These are phyloP conservation scores for Solanum chmielewskii DNA, from an alignment of 257 asterid species.

Conservation along the genomic window DNA sequence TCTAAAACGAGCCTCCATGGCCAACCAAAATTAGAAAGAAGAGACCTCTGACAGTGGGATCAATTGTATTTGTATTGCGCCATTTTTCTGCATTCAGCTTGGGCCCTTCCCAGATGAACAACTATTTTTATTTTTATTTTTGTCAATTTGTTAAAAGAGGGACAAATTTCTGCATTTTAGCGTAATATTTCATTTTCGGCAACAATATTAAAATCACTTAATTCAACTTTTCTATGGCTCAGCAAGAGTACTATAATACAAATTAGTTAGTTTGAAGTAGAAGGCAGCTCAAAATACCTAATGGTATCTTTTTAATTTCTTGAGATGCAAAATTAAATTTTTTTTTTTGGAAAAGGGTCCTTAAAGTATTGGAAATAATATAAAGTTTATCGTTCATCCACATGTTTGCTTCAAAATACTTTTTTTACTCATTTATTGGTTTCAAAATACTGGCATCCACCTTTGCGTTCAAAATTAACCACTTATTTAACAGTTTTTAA, in stretches of 20 bases:
- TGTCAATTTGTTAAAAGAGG: neutral
- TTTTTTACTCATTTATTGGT: too few relatives aligned
- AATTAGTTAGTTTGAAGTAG: neutral
- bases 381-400: too few relatives aligned
- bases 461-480: too few relatives aligned
- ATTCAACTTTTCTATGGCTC: neutral
- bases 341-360: too few relatives aligned
- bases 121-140: neutral
- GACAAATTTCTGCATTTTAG: neutral
- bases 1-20: neutral
- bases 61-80: neutral
- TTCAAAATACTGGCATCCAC: too few relatives aligned
- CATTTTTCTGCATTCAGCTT: neutral
- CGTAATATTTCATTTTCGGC: neutral
- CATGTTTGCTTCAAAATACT: too few relatives aligned
- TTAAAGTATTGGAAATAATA: too few relatives aligned
- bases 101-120: neutral
- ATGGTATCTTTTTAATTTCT: too few relatives aligned
- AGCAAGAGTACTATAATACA: neutral
- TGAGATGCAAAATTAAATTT: neutral
- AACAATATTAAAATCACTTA: neutral
- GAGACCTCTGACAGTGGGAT: neutral
- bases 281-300: neutral
- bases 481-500: too few relatives aligned
- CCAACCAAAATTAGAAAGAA: neutral